Conservation (phyloP, 2,329 filamentous ascomycete genomes). For the Penicillium verrucosum region DNA sequence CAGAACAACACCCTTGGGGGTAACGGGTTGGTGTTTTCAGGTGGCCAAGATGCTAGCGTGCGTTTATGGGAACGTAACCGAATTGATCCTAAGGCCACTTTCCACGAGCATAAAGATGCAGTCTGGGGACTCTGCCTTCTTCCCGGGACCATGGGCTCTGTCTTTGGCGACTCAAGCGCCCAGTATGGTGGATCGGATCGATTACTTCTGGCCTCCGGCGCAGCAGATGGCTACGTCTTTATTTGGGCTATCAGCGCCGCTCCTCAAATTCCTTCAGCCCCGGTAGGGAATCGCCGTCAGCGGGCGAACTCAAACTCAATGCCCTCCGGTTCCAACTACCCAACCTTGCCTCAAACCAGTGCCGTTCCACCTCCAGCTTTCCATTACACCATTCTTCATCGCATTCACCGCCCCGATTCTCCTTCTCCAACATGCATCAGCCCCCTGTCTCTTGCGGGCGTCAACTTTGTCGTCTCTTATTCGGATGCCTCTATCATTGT, state of each 20-base stretch:
- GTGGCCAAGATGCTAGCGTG: conserved; percentile 88
- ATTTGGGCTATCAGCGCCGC: conserved; percentile 88
- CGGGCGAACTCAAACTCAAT: conserved; percentile 93
- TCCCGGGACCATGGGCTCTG: conserved; percentile 72
- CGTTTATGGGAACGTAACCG: conserved; percentile 93
- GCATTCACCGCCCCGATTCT: conserved; percentile 68
- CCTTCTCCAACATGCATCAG: conserved; percentile 86
- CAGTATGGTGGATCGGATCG: conserved; percentile 78
- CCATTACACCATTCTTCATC: conserved; percentile 81
- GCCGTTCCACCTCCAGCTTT: conserved; percentile 83
- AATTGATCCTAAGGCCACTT: conserved; percentile 89
- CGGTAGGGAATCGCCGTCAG: conserved; percentile 68
- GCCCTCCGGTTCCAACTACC: conserved; percentile 88
- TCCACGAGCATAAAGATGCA: conserved; percentile 92
- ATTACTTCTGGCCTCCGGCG: conserved; percentile 85
- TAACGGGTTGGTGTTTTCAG: conserved; percentile 98
- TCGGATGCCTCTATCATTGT: conserved; percentile 85
- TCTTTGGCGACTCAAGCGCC: conserved; percentile 71
- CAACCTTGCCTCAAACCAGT: conserved; percentile 83
- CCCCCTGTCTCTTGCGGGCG: conserved; percentile 76
- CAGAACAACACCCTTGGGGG: conserved; percentile 89
- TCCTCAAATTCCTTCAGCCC: conserved; percentile 51
- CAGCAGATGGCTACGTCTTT: conserved; percentile 85
- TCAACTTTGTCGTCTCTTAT: conserved; percentile 90
- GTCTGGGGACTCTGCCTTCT: conserved; percentile 95